A percentile compares a stretch with the other conserved stretches of the same genome.
These are phyloP conservation scores for Pyrenophora tritici-repentis DNA, from an alignment of 2,329 filamentous ascomycete species.

Conservation along the genomic window DNA sequence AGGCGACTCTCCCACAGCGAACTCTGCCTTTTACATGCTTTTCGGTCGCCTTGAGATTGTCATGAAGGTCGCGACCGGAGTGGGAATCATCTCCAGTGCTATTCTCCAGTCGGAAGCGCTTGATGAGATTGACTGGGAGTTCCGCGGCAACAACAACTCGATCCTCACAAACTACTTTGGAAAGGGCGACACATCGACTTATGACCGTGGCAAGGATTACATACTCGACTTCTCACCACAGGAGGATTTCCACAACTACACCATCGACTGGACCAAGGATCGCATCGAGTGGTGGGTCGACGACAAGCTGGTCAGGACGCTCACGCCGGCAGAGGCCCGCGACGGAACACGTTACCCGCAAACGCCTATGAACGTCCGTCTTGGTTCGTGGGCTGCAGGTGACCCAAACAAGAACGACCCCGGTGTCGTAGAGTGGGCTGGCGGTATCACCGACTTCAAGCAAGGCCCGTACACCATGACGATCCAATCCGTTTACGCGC, in stretches of 20 bases:
- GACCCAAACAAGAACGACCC: conserved; percentile 50
- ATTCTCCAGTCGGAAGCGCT: conserved; percentile 58
- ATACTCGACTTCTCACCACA: conserved; percentile 36
- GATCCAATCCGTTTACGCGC: conserved; percentile 64
- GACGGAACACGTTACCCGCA: conserved; percentile 68
- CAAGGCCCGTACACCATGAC: conserved; percentile 74
- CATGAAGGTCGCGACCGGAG: conserved; percentile 54
- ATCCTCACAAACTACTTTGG: conserved; percentile 61
- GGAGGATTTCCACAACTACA: conserved; percentile 49
- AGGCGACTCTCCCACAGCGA: conserved; percentile 77
- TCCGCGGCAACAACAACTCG: conserved; percentile 46
- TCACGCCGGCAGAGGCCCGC: conserved; percentile 64
- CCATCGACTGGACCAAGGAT: conserved; percentile 69
- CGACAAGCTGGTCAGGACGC: conserved; percentile 63
- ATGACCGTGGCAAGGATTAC: conserved; percentile 52
- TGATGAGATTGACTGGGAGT: conserved; percentile 61
- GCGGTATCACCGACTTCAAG: conserved; percentile 69
- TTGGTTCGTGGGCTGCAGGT: conserved; percentile 70
- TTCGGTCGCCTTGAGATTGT: conserved; percentile 58
- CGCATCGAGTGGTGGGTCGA: conserved; percentile 69
- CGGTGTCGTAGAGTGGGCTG: conserved; percentile 60
- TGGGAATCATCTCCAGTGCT: conserved; percentile 57
- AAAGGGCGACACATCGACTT: conserved; percentile 59
- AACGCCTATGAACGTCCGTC: conserved; percentile 72
- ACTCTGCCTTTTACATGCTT: conserved; percentile 63